A percentile compares a stretch with the other conserved stretches of the same genome.
phyloP scores from a whole-genome alignment of 2,329 filamentous ascomycete genomes.

The Apiospora arundinis region DNA sequence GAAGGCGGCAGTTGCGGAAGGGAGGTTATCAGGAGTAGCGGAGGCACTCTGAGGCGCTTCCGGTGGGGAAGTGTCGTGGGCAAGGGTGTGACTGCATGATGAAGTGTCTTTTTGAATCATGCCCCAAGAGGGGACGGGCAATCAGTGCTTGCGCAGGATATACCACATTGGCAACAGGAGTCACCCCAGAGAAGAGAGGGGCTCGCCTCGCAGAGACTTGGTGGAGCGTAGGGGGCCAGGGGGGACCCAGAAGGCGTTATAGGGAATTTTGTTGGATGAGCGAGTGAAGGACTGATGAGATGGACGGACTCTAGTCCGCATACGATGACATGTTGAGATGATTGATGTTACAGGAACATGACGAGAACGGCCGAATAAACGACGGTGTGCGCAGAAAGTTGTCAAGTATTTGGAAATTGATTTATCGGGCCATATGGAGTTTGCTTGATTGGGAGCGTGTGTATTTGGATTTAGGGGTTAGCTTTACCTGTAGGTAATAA shows the following conservation, averaged over 20 bases:
- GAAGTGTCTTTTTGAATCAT: not conserved
- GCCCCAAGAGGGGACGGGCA: not conserved
- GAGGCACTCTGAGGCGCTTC: constrained; percentile 58
- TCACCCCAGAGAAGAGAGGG: not conserved
- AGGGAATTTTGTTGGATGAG: not conserved
- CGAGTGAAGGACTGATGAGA: not conserved
- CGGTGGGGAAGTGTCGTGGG: constrained; percentile 59
- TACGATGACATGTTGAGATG: constrained; percentile 14
- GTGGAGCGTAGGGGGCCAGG: not conserved
- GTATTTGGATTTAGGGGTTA: not conserved
- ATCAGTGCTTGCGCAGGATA: not conserved
- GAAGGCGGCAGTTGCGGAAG: constrained; percentile 56
- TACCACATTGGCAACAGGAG: not conserved
- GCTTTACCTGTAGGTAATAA: not conserved
- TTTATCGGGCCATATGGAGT: not conserved
- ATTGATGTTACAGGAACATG: constrained; percentile 2
- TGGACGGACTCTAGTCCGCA: not conserved
- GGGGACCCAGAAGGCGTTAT: not conserved
- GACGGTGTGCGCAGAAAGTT: not conserved
- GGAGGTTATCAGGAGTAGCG: constrained; percentile 59
- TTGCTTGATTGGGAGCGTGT: constrained; percentile 1
- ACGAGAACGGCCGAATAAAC: constrained; percentile 1
- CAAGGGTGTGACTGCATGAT: constrained; percentile 31
- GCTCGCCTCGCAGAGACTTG: not conserved
- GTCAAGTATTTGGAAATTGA: not conserved